Evolutionary conservation across 2,329 filamentous ascomycete species (phyloP), one percentile per base, ranked within the genome.

Genomic region (Fonsecaea monophora): DNA sequence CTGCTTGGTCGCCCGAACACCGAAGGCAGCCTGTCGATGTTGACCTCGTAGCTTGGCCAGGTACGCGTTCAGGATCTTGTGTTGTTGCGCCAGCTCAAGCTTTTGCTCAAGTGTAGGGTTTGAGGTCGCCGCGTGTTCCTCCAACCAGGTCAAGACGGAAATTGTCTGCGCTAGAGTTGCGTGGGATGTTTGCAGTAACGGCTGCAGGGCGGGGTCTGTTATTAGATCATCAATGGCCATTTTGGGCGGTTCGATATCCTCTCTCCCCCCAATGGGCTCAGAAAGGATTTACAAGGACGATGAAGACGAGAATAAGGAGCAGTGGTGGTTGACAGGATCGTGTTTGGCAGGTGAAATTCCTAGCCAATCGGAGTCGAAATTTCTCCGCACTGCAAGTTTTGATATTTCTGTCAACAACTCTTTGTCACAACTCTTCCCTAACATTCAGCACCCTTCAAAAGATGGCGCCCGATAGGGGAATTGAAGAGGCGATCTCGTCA

Each of bases 1-100:
- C 61, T 90, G 84, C 78, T 98, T 98, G 13, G 94, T 97, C 72
- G 92, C 88, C 71, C 95, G 89, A 35, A 93, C 92, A 35, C 88
- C 85, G 73, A 97, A 86, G 71, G 94, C 88, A 9, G 93, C 92
- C 70, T 90, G 86, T 34, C 95, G 89, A 77, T 97, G 94, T 34
- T 95, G 84, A 12, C 91, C 91, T 63, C 94, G 91, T 18, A 97
- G 84, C 71, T 92, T 90, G 0, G 92, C 88, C 9, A 97, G 86
- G 73, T 92, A 89, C 63, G 92, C 89, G 72, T 90, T 87, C 2
- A 98, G 86, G 1, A 88, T 82, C 76, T 95, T 96, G 77, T 96
- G 92, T 75, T 92, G 88, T 75, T 88, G 90, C 7, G 89, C 89
- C 35, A 92, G 83, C 65, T 87, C 85, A 34, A 86, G 79, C 40